Percentiles rank a stretch among this genome's conserved stretches.
Conservation (phyloP, 2,329 filamentous ascomycete species). For the Pleomassaria siparia region DNA sequence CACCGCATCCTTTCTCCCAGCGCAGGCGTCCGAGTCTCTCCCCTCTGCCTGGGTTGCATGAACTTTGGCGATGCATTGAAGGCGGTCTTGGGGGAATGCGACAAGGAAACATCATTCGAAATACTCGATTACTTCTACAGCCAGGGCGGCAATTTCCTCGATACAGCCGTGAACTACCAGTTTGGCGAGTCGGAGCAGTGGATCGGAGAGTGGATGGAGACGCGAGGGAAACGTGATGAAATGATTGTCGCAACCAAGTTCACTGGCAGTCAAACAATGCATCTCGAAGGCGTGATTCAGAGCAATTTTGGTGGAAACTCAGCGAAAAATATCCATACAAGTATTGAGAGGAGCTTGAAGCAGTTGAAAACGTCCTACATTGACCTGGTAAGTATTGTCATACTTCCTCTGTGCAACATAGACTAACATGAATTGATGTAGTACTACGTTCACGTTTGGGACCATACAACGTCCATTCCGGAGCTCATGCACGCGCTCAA, state of each 20-base stretch:
- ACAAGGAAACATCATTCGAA: constrained; percentile 48
- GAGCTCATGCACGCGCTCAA: constrained; percentile 50
- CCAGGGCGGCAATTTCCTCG: constrained; percentile 56
- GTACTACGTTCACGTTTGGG: constrained; percentile 46
- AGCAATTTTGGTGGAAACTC: constrained; percentile 26
- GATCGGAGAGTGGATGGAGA: constrained; percentile 46
- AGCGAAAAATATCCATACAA: constrained; percentile 26
- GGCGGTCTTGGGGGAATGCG: constrained; percentile 37
- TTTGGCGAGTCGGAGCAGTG: constrained; percentile 41
- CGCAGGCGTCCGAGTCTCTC: constrained; percentile 53
- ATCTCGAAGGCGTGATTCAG: constrained; percentile 17
- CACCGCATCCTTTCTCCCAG: constrained; percentile 53
- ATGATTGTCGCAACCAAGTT: constrained; percentile 45
- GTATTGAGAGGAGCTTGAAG: constrained; percentile 21
- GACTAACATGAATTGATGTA: constrained; percentile 3
- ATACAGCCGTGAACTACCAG: constrained; percentile 47
- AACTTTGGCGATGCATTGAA: constrained; percentile 53
- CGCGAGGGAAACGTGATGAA: constrained; percentile 36
- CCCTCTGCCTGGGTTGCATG: constrained; percentile 54
- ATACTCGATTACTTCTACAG: constrained; percentile 52
- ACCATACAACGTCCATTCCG: constrained; percentile 45
- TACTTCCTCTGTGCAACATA: background rate
- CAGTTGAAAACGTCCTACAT: constrained; percentile 62
- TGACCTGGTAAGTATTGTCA: constrained; percentile 52
- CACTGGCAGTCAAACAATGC: constrained; percentile 19